phyloP scores from a whole-genome alignment of 2,329 filamentous ascomycete species.

The Sphaerostilbella broomeana region DNA sequence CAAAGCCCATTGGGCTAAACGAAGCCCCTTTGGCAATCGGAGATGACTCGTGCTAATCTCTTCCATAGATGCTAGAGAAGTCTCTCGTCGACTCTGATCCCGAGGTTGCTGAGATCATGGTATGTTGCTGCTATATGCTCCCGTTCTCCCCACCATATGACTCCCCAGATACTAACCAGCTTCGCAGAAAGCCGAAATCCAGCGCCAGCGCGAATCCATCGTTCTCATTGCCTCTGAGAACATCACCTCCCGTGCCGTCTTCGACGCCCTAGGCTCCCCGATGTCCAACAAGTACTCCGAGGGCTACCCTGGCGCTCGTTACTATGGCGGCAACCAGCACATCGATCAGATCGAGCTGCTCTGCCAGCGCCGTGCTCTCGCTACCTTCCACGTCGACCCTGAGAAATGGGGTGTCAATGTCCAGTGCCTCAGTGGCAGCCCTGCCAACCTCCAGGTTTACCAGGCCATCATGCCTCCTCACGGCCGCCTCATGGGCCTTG shows the following conservation, averaged over 20 bases:
- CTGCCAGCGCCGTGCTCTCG: slow-evolving; percentile 88
- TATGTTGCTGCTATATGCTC: slow-evolving; percentile 37
- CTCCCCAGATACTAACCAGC: slow-evolving; percentile 24
- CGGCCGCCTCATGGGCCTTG: slow-evolving; percentile 93
- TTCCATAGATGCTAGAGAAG: slow-evolving; percentile 81
- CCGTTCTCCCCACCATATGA: neutral
- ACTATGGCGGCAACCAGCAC: slow-evolving; percentile 99
- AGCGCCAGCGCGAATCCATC: slow-evolving; percentile 97
- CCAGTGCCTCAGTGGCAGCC: slow-evolving; percentile 85
- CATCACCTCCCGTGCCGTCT: slow-evolving; percentile 96
- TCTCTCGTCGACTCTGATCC: slow-evolving; percentile 85
- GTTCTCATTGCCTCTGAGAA: slow-evolving; percentile 99
- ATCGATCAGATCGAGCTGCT: slow-evolving; percentile 94
- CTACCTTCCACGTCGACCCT: slow-evolving; percentile 79
- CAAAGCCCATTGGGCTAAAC: neutral
- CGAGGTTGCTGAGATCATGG: slow-evolving; percentile 96
- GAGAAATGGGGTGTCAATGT: slow-evolving; percentile 98
- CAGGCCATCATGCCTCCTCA: slow-evolving; percentile 94
- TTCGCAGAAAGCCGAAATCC: slow-evolving; percentile 75
- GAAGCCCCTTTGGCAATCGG: no score
- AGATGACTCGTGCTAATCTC: neutral
- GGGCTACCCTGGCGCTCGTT: slow-evolving; percentile 94
- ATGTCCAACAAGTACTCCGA: slow-evolving; percentile 99
- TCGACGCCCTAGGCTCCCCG: slow-evolving; percentile 89
- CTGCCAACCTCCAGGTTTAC: slow-evolving; percentile 97